Base-by-base conservation (phyloP, 2,329 filamentous ascomycete species). In the Botrytis cinerea region DNA sequence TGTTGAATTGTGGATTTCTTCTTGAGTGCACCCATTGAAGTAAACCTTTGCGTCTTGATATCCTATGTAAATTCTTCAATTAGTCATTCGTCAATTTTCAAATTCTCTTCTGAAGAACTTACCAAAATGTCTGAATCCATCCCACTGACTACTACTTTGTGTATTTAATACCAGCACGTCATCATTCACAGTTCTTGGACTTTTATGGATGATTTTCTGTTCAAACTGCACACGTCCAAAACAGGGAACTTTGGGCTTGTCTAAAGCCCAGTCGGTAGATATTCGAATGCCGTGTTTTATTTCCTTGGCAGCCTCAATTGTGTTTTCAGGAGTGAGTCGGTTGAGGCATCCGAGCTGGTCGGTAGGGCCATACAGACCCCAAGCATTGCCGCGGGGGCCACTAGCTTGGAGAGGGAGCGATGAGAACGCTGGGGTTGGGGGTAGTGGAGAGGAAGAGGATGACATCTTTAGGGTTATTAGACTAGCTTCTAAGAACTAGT, bases 141-240 rank as follows among this genome's bases (percentile, higher is more conserved):
- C 84, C 84, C 84, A 86, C 73, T 86, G 84, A 48, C 79, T 82
- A 46, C 81, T 81, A 67, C 80, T 81, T 75, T 86, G 85, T 4
- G 85, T 86, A 80, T 90, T 89, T 78, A 89, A 87, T 2, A 83
- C 84, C 84, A 87, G 86, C n/a, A 86, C 81, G 79, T 91, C 88
- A 78, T 91, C 89, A 78, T 91, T 90, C 48, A 90, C 86, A 9
- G 83, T 82, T 25, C 85, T 81, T 4, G 86, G 86, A 2, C 83
- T 79, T 80, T 88, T 89, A 62, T 85, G 82, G 73, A 86, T 83
- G 40, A 90, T 80, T 25, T 87, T 80, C 76, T 88, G 85, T 74
- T 87, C 83, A 78, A 92, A 89, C 4, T 83, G 84, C 83, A 80
- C 91, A 90, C 18, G 86, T 12, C 71, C 60, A 43, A 74, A 76